These are phyloP conservation scores for Irpex sp. DNA, from an alignment of 1,284 basidiomycete species.

Conservation along the genomic window DNA sequence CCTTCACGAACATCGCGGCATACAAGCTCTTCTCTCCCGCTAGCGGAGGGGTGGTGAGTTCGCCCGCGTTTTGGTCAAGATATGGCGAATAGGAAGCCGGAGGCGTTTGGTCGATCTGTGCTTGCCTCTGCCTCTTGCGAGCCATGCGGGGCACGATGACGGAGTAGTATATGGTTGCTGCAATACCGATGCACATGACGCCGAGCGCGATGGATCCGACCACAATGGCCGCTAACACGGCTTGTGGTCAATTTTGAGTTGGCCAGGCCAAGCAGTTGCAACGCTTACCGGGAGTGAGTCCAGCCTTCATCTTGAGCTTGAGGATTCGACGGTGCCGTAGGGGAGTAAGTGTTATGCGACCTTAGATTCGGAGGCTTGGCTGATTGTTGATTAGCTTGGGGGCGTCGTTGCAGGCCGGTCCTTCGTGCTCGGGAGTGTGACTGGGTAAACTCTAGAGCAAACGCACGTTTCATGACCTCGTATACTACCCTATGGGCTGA, in stretches of 20 bases:
- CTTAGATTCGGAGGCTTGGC: background rate
- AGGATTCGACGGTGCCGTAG: background rate
- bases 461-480: background rate
- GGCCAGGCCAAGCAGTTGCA: background rate
- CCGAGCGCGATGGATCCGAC: slow-evolving; percentile 19
- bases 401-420: background rate
- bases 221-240: slow-evolving; percentile 18
- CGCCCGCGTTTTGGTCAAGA: background rate
- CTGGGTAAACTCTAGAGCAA: no score
- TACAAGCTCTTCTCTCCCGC: slow-evolving; percentile 3
- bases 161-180: slow-evolving; percentile 21
- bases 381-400: background rate
- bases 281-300: background rate
- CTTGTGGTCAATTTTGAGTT: no score
- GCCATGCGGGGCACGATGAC: slow-evolving; percentile 15
- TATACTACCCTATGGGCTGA: background rate
- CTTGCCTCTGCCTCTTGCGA: background rate
- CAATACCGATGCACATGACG: slow-evolving; percentile 19
- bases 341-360: background rate
- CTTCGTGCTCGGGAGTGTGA: background rate
- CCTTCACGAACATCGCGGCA: slow-evolving; percentile 15
- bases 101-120: background rate
- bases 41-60: slow-evolving; percentile 1
- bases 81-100: background rate
- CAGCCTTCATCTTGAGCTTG: background rate